Evolutionary conservation across 345 rosid species (phyloP).

Genomic region (Crucihimalaya himalaica): DNA sequence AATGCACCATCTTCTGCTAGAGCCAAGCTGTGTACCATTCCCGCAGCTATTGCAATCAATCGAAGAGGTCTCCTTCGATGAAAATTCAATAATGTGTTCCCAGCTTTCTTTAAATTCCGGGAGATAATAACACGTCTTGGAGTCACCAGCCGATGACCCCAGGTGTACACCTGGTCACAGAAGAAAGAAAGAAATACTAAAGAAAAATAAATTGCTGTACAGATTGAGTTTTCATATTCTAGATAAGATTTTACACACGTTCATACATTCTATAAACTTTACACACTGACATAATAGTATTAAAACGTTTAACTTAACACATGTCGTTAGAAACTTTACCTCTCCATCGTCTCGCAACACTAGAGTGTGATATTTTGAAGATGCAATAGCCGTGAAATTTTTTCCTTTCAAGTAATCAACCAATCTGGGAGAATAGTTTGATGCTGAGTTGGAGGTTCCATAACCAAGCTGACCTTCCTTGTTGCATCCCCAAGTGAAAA

Average conservation of each 20-base stretch:
- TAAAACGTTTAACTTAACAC: too few species aligned
- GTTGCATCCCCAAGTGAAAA: conserved; percentile 98
- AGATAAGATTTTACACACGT: not conserved
- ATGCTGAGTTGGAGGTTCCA: conserved; percentile 97
- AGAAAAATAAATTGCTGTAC: conserved; percentile 28
- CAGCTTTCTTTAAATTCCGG: conserved; percentile 77
- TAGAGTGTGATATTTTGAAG: conserved; percentile 89
- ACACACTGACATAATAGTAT: not conserved
- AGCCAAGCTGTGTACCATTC: conserved; percentile 92
- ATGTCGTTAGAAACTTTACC: conserved; percentile 46
- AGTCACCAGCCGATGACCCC: conserved; percentile 98
- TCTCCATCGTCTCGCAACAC: conserved; percentile 85
- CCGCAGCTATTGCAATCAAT: conserved; percentile 83
- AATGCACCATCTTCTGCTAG: conserved; percentile 87
- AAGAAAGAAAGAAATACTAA: conserved; percentile 31
- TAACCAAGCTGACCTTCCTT: conserved; percentile 98
- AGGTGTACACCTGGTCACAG: conserved; percentile 71
- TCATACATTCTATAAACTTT: not conserved
- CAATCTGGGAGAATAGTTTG: conserved; percentile 88
- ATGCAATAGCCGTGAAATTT: conserved; percentile 59
- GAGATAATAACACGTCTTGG: conserved; percentile 76
- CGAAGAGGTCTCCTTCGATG: conserved; percentile 73
- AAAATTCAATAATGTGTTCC: conserved; percentile 64
- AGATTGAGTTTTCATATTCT: not conserved
- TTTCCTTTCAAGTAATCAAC: conserved; percentile 95